Percentiles rank a stretch among this genome's conserved stretches.
phyloP scores from a whole-genome alignment of 2,329 filamentous ascomycete species.

The Curvularia lunata region DNA sequence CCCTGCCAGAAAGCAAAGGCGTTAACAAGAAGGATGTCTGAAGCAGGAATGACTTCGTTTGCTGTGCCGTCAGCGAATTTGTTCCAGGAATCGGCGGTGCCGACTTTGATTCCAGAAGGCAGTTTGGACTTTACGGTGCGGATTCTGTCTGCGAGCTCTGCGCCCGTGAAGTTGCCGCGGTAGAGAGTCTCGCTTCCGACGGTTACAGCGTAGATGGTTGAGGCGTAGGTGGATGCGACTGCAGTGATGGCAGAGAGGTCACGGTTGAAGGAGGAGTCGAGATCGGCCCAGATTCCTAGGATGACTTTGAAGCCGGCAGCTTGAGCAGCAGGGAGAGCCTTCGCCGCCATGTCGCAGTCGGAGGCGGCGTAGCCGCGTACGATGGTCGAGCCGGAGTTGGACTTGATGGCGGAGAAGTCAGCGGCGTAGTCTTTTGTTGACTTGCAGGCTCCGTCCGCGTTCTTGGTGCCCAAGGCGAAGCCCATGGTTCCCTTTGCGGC shows the following conservation, averaged over 20 bases:
- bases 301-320: conserved; percentile 69
- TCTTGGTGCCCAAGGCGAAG: conserved; percentile 71
- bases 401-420: conserved; percentile 68
- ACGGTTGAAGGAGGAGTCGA: conserved; percentile 64
- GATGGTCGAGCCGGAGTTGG: conserved; percentile 58
- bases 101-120: conserved; percentile 61
- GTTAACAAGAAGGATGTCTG: conserved; percentile 69
- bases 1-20: conserved; percentile 78
- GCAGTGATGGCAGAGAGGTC: conserved; percentile 65
- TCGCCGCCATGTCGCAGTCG: conserved; percentile 69
- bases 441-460: conserved; percentile 66
- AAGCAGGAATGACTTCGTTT: conserved; percentile 67
- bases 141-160: conserved; percentile 66
- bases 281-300: conserved; percentile 73
- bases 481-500: conserved; percentile 63
- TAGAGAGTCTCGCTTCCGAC: conserved; percentile 75
- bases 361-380: conserved; percentile 71
- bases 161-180: conserved; percentile 69
- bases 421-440: conserved; percentile 65
- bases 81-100: conserved; percentile 77
- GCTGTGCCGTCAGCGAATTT: conserved; percentile 72
- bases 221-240: conserved; percentile 58
- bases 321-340: conserved; percentile 70
- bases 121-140: conserved; percentile 64
- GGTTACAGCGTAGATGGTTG: conserved; percentile 70